A percentile compares a stretch with the other conserved stretches of the same genome.
phyloP scores from a whole-genome alignment of 257 asterid species.

The Penstemon barbatus region DNA sequence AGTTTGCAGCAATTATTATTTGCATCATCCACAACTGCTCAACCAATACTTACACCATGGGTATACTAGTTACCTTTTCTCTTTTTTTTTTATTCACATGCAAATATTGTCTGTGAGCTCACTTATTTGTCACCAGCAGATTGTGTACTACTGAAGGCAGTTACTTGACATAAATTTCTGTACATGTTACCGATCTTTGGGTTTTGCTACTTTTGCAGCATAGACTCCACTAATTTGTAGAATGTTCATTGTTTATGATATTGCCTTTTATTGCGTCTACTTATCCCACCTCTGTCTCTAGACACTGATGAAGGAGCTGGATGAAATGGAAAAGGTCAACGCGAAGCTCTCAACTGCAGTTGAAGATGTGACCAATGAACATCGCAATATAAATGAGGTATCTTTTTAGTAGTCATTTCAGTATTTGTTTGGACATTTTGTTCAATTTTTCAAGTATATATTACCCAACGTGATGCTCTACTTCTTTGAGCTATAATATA shows the following conservation, averaged over 20 bases:
- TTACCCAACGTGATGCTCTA: not conserved
- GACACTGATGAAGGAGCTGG: slow-evolving; percentile 93
- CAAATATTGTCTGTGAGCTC: not conserved
- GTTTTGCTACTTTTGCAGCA: not conserved
- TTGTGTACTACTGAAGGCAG: not conserved
- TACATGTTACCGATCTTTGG: not conserved
- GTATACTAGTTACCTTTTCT: slow-evolving; percentile 36
- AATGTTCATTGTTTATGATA: not conserved
- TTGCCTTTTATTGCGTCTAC: not conserved
- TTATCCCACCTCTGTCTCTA: slow-evolving; percentile 25
- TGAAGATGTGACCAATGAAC: slow-evolving; percentile 87
- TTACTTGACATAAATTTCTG: too few relatives aligned
- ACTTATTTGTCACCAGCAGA: not conserved
- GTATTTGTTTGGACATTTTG: not conserved
- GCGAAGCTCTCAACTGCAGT: slow-evolving; percentile 87
- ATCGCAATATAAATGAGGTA: slow-evolving; percentile 92
- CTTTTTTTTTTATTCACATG: not conserved
- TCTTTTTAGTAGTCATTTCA: not conserved
- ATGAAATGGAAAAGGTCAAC: slow-evolving; percentile 92
- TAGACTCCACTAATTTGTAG: not conserved
- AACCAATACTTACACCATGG: slow-evolving; percentile 95
- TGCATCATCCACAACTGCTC: slow-evolving; percentile 98
- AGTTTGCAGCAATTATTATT: slow-evolving; percentile 90
- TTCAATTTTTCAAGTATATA: not conserved
- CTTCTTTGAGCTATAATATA: not conserved